These are phyloP conservation scores for Sarocladiaceae sp. DNA, from an alignment of 2,329 filamentous ascomycete genomes.

Conservation along the genomic window DNA sequence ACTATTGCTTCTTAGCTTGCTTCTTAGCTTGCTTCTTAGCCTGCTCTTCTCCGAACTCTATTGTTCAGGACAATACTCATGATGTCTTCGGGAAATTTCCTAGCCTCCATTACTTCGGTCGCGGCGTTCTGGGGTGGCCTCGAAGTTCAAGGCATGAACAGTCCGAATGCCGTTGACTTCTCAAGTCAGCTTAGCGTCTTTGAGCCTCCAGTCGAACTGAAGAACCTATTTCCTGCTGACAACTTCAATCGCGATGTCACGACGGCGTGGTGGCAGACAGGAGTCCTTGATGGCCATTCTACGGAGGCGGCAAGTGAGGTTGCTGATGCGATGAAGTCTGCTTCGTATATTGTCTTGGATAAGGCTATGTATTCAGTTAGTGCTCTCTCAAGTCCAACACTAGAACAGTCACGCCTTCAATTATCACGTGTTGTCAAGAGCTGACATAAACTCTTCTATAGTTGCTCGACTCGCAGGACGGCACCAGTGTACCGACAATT, in stretches of 20 bases:
- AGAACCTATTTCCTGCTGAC: constrained; percentile 12
- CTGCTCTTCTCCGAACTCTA: no score
- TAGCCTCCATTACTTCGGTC: background rate
- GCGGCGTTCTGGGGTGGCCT: background rate
- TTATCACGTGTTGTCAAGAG: no score
- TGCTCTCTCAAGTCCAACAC: background rate
- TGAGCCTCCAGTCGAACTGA: background rate
- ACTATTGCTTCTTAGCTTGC: no score
- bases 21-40: no score
- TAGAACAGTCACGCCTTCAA: no score
- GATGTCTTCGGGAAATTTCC: background rate
- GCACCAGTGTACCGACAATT: background rate
- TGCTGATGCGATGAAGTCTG: background rate
- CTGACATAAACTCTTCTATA: background rate
- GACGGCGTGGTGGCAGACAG: constrained; percentile 14
- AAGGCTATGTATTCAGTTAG: constrained; percentile 6
- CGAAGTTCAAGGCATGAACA: background rate
- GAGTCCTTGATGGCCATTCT: constrained; percentile 9
- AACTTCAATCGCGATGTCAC: constrained; percentile 16
- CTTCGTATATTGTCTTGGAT: constrained; percentile 4
- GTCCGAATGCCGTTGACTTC: background rate
- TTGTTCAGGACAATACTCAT: background rate
- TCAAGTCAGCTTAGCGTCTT: background rate
- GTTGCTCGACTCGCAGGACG: background rate
- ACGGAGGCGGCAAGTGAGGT: background rate